Evolutionary conservation across 2,329 filamentous ascomycete genomes (phyloP).

Genomic region (Talaromyces atroroseus): DNA sequence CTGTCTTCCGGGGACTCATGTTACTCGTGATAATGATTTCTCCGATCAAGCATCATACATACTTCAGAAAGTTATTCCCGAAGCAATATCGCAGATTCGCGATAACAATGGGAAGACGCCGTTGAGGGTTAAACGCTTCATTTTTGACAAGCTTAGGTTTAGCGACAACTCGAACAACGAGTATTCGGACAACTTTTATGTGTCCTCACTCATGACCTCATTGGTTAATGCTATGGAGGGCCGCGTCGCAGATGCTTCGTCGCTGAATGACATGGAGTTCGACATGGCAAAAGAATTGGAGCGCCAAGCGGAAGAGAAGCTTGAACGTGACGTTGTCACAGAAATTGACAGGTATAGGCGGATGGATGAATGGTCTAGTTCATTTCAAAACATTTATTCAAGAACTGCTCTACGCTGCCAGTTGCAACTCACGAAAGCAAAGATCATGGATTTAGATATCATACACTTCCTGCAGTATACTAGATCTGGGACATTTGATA

Average conservation of each 20-base stretch:
- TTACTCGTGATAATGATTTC: conserved; percentile 87
- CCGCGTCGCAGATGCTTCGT: conserved; percentile 30
- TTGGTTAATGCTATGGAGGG: conserved; percentile 52
- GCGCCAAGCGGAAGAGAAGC: conserved; percentile 48
- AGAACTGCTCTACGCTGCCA: conserved; percentile 57
- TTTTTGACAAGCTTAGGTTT: conserved; percentile 82
- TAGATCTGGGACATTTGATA: conserved; percentile 53
- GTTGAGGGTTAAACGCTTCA: conserved; percentile 70
- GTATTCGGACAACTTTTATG: conserved; percentile 84
- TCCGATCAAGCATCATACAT: conserved; percentile 78
- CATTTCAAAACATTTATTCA: conserved; percentile 60
- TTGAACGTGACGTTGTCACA: conserved; percentile 53
- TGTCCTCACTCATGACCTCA: conserved; percentile 69
- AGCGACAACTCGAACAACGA: conserved; percentile 91
- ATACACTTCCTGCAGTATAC: conserved; percentile 59
- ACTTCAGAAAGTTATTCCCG: conserved; percentile 76
- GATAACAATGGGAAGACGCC: conserved; percentile 72
- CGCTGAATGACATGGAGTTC: conserved; percentile 39
- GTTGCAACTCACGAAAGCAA: conserved; percentile 49
- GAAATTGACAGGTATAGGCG: conserved; percentile 60
- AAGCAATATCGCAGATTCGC: conserved; percentile 72
- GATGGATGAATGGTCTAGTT: conserved; percentile 63
- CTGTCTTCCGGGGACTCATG: conserved; percentile 70
- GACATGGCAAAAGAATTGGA: conserved; percentile 45
- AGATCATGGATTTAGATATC: conserved; percentile 48